Conservation (phyloP, 352 stramenopile species). For the Salisapilia sapeloensis region DNA sequence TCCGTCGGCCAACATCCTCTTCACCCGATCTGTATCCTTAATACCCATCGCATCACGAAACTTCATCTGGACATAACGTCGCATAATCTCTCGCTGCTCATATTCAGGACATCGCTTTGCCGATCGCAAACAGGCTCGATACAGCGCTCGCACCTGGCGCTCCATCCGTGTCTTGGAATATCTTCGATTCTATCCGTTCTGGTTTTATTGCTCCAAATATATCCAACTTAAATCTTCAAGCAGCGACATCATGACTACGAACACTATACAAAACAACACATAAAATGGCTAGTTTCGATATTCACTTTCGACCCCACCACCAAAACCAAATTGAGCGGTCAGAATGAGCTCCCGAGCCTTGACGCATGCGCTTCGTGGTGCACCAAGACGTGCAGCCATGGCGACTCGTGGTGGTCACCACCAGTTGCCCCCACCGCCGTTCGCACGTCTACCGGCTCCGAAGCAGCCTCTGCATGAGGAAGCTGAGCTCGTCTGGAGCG, state of each 20-base stretch:
- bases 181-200: too few relatives aligned
- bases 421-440: conserved; percentile 58
- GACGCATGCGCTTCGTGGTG: conserved; percentile 34
- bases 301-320: too few relatives aligned
- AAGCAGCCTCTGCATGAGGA: conserved; percentile 58
- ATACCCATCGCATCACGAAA: conserved; percentile 36
- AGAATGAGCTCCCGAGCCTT: conserved; percentile 50
- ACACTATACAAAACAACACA: too few relatives aligned
- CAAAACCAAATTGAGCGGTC: too few relatives aligned
- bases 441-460: conserved; percentile 47
- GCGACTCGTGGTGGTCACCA: conserved; percentile 29
- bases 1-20: conserved; percentile 31
- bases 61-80: conserved; percentile 58
- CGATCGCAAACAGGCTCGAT: conserved; percentile 56
- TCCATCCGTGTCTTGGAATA: conserved; percentile 10
- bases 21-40: conserved; percentile 35
- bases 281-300: too few relatives aligned
- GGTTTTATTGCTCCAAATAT: too few relatives aligned
- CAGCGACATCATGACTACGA: too few relatives aligned
- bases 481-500: conserved; percentile 75
- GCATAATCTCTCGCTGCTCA: conserved; percentile 77
- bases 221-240: too few relatives aligned
- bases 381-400: conserved; percentile 26
- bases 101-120: conserved; percentile 53
- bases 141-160: conserved; percentile 35